Evolutionary conservation across 2,329 filamentous ascomycete genomes (phyloP).

Genomic region (Huntiella bhutanensis): DNA sequence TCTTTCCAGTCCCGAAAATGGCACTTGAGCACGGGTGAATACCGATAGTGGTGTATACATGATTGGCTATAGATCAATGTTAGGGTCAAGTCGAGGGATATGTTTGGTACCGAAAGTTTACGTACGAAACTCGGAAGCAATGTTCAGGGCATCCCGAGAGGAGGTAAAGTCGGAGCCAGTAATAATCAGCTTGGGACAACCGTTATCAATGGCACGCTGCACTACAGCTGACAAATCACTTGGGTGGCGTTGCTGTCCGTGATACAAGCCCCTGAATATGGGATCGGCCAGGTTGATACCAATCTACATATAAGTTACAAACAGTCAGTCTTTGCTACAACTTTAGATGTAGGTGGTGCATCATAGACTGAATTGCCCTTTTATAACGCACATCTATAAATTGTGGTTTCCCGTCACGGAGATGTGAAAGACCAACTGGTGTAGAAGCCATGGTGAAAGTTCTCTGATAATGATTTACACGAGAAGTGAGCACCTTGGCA

Average conservation of each 20-base stretch:
- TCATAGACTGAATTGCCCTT: background rate
- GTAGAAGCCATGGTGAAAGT: background rate
- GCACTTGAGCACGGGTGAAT: conserved; percentile 82
- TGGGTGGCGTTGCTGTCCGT: conserved; percentile 56
- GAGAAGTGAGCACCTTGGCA: too few relatives aligned
- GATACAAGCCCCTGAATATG: conserved; percentile 70
- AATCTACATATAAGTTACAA: conserved; percentile 31
- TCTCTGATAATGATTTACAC: background rate
- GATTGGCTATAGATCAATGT: conserved; percentile 35
- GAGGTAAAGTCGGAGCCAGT: conserved; percentile 77
- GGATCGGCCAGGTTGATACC: conserved; percentile 93
- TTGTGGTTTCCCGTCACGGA: conserved; percentile 21
- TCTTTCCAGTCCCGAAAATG: conserved; percentile 45
- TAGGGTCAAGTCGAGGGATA: conserved; percentile 3
- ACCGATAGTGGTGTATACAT: conserved; percentile 77
- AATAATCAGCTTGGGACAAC: conserved; percentile 78
- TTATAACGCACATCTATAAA: conserved; percentile 41
- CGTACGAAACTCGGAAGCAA: conserved; percentile 56
- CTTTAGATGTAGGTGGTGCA: background rate
- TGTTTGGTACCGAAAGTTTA: background rate
- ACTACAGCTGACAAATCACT: conserved; percentile 61
- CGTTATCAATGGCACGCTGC: conserved; percentile 55
- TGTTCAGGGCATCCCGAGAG: conserved; percentile 52
- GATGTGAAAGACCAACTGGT: background rate
- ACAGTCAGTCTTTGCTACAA: background rate